phyloP scores from a whole-genome alignment of 2,329 filamentous ascomycete species.

The Hirsutella rhossiliensis region DNA sequence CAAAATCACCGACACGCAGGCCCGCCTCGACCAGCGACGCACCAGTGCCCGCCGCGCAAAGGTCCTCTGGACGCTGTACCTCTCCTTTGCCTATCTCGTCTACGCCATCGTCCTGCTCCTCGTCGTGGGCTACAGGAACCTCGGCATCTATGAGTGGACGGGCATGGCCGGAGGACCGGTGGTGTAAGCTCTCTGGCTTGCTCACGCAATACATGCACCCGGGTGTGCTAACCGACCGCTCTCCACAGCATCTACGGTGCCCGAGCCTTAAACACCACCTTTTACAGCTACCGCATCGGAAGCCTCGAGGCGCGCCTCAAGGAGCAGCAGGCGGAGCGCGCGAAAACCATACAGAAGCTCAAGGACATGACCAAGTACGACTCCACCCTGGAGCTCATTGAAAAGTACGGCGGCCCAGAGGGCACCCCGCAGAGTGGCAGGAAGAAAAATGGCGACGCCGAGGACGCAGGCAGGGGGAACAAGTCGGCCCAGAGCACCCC shows the following conservation, averaged over 20 bases:
- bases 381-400: conserved; percentile 80
- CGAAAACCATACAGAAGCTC: conserved; percentile 82
- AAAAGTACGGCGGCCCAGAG: conserved; percentile 77
- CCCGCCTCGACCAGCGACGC: conserved; percentile 61
- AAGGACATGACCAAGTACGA: conserved; percentile 95
- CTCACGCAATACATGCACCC: background rate
- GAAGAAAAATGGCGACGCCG: conserved; percentile 4
- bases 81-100: conserved; percentile 80
- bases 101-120: conserved; percentile 71
- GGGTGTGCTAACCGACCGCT: conserved; percentile 5
- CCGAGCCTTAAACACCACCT: conserved; percentile 51
- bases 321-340: conserved; percentile 64
- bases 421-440: conserved; percentile 21
- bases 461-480: conserved; percentile 4
- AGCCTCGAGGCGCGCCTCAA: conserved; percentile 58
- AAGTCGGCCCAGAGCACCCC: conserved; percentile 5
- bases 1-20: conserved; percentile 68
- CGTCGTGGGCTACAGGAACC: conserved; percentile 72
- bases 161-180: conserved; percentile 68
- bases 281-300: conserved; percentile 74
- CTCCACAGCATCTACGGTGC: conserved; percentile 62
- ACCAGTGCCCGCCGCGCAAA: conserved; percentile 65
- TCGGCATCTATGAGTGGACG: conserved; percentile 66
- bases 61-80: conserved; percentile 82
- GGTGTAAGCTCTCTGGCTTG: conserved; percentile 38